Evolutionary conservation across 441 rosid genomes (phyloP).

Genomic region (Erodium chrysanthum): DNA sequence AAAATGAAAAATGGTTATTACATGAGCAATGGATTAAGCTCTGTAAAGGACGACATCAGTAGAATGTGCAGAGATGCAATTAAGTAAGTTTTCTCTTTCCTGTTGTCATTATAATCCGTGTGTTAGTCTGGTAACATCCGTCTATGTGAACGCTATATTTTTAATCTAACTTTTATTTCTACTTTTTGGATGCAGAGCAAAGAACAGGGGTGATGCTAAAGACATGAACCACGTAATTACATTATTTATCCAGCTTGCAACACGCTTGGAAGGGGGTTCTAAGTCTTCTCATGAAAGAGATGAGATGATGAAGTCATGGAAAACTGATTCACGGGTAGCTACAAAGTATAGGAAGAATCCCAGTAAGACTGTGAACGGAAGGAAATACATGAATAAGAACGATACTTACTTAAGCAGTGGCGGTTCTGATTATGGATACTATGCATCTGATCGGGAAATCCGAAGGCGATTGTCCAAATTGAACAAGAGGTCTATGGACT

Average conservation of each 20-base stretch:
- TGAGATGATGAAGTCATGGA: conserved; percentile 72
- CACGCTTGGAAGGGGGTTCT: conserved; percentile 77
- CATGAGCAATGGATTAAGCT: conserved; percentile 65
- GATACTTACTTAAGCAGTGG: conserved; percentile 35
- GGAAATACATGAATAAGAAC: conserved; percentile 60
- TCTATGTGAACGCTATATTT: neutral
- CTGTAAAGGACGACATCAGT: conserved; percentile 91
- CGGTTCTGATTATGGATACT: conserved; percentile 53
- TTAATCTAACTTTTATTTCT: neutral
- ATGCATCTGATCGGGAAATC: conserved; percentile 87
- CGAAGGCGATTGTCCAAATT: conserved; percentile 76
- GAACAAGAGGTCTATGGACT: conserved; percentile 68
- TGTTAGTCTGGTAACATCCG: too few species aligned
- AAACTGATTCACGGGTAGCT: conserved; percentile 51
- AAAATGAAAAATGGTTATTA: conserved; percentile 84
- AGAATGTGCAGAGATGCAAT: conserved; percentile 99
- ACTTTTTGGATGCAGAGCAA: conserved; percentile 46
- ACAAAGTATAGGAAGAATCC: conserved; percentile 58
- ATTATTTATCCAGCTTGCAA: conserved; percentile 77
- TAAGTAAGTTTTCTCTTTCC: conserved; percentile 45
- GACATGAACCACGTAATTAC: conserved; percentile 68
- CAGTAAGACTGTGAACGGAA: conserved; percentile 42
- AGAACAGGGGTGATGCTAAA: conserved; percentile 62
- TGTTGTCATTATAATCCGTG: neutral
- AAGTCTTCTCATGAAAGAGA: conserved; percentile 71